A percentile compares a stretch with the other conserved stretches of the same genome.
Conservation (phyloP, 495 filamentous ascomycete genomes). For the Tuber calosporum region DNA sequence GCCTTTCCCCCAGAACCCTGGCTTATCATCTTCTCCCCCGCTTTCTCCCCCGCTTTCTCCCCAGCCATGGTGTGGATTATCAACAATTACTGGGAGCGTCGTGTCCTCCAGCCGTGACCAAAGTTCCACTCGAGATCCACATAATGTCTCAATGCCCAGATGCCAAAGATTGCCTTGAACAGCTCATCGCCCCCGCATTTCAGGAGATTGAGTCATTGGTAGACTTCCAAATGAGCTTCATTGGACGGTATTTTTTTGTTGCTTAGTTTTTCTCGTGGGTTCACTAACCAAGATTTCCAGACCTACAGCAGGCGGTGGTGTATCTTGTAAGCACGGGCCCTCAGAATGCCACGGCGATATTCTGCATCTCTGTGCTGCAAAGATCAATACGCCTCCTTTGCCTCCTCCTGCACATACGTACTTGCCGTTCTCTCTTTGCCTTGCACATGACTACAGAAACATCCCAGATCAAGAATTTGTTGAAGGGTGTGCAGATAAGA, state of each 20-base stretch:
- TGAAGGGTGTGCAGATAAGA: slow-evolving; percentile 77
- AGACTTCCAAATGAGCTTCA: slow-evolving; percentile 82
- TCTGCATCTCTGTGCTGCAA: slow-evolving; percentile 79
- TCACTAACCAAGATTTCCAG: neutral
- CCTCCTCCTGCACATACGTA: slow-evolving; percentile 70
- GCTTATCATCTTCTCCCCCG: neutral
- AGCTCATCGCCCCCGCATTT: slow-evolving; percentile 82
- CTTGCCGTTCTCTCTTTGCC: slow-evolving; percentile 84
- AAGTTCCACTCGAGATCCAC: slow-evolving; percentile 77
- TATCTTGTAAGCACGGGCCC: slow-evolving; percentile 80
- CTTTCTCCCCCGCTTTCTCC: neutral
- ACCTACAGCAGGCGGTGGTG: slow-evolving; percentile 50
- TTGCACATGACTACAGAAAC: slow-evolving; percentile 60
- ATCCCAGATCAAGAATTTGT: slow-evolving; percentile 71
- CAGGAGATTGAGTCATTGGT: slow-evolving; percentile 71
- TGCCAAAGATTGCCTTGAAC: slow-evolving; percentile 67
- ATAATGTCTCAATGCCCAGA: slow-evolving; percentile 96
- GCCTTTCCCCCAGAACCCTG: neutral
- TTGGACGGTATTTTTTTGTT: slow-evolving; percentile 58
- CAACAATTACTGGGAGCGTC: neutral
- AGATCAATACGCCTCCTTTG: slow-evolving; percentile 51
- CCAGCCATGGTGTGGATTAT: neutral
- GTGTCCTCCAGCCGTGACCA: slow-evolving; percentile 21
- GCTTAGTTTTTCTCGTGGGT: neutral
- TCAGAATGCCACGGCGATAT: slow-evolving; percentile 91